Conservation (phyloP, 2,329 filamentous ascomycete species). For the Fusarium tricinctum region DNA sequence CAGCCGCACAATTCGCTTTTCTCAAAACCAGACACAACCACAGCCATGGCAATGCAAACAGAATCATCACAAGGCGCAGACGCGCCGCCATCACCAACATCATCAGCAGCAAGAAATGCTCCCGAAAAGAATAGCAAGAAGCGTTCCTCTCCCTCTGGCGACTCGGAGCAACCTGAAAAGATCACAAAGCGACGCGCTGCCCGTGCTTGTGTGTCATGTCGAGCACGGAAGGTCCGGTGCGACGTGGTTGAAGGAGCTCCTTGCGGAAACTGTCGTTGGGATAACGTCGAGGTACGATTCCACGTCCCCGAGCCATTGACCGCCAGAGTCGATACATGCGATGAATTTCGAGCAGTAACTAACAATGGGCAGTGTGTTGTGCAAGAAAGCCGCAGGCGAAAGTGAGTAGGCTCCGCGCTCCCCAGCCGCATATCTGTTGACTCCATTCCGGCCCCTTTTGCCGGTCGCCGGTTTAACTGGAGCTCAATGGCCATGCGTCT, state of each 20-base stretch:
- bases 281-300: constrained; percentile 73
- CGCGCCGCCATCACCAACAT: constrained; percentile 51
- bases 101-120: constrained; percentile 45
- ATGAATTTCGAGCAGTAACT: constrained; percentile 33
- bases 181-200: constrained; percentile 85
- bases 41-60: constrained; percentile 40
- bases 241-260: constrained; percentile 91
- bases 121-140: constrained; percentile 54
- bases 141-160: constrained; percentile 51
- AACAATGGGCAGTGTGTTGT: constrained; percentile 69
- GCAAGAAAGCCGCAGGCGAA: constrained; percentile 86
- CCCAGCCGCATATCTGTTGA: constrained; percentile 22
- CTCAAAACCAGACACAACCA: constrained; percentile 7
- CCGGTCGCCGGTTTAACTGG: constrained; percentile 21
- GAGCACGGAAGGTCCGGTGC: constrained; percentile 91
- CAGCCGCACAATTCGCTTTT: constrained; percentile 2
- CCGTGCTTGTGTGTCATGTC: constrained; percentile 89
- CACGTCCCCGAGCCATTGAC: constrained; percentile 16
- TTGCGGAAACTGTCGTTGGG: constrained; percentile 88
- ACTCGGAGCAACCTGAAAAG: constrained; percentile 59
- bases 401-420: constrained; percentile 69
- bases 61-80: constrained; percentile 46
- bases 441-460: constrained; percentile 17
- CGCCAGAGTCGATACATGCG: constrained; percentile 15
- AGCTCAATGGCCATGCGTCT: constrained; percentile 31